phyloP scores from a whole-genome alignment of 192 early-diverging fungal species.

The Kickxella alabastrina region DNA sequence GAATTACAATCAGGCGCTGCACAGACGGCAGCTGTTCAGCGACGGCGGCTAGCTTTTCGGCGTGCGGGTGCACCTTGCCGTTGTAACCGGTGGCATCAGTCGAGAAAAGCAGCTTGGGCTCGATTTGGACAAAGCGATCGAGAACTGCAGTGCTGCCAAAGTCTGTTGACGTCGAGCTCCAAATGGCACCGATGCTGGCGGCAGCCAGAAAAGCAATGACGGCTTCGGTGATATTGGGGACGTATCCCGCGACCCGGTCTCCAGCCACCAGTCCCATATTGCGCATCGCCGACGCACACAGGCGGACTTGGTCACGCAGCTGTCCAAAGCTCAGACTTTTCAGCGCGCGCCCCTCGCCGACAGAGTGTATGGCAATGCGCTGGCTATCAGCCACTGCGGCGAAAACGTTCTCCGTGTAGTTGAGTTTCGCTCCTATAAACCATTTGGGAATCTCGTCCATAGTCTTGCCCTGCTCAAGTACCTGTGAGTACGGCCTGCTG shows the following conservation, averaged over 20 bases:
- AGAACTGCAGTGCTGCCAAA: slow-evolving; percentile 90
- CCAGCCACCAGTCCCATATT: slow-evolving; percentile 65
- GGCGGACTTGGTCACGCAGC: slow-evolving; percentile 65
- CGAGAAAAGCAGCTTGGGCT: slow-evolving; percentile 87
- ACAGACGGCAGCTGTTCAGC: slow-evolving; percentile 63
- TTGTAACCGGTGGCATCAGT: slow-evolving; percentile 92
- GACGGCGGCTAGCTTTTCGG: slow-evolving; percentile 71
- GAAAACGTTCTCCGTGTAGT: slow-evolving; percentile 91
- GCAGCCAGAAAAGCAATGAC: slow-evolving; percentile 76
- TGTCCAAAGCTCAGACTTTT: slow-evolving; percentile 65
- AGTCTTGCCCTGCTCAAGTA: slow-evolving; percentile 64
- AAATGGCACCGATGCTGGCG: slow-evolving; percentile 82
- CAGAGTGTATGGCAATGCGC: slow-evolving; percentile 43
- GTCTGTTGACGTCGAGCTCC: slow-evolving; percentile 93
- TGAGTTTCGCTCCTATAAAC: slow-evolving; percentile 81
- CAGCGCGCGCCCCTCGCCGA: slow-evolving; percentile 46
- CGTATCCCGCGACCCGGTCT: slow-evolving; percentile 85
- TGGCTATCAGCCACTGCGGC: slow-evolving; percentile 48
- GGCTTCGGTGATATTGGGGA: slow-evolving; percentile 83
- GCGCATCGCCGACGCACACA: slow-evolving; percentile 70
- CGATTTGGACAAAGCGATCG: slow-evolving; percentile 89
- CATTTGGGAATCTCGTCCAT: slow-evolving; percentile 91
- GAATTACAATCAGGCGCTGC: slow-evolving; percentile 75
- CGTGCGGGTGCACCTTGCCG: slow-evolving; percentile 75
- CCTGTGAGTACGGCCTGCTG: slow-evolving; percentile 25